Percentiles rank a stretch among this genome's conserved stretches.
These are phyloP conservation scores for Fusarium sp. DNA, from an alignment of 2,329 filamentous ascomycete genomes.

Conservation along the genomic window DNA sequence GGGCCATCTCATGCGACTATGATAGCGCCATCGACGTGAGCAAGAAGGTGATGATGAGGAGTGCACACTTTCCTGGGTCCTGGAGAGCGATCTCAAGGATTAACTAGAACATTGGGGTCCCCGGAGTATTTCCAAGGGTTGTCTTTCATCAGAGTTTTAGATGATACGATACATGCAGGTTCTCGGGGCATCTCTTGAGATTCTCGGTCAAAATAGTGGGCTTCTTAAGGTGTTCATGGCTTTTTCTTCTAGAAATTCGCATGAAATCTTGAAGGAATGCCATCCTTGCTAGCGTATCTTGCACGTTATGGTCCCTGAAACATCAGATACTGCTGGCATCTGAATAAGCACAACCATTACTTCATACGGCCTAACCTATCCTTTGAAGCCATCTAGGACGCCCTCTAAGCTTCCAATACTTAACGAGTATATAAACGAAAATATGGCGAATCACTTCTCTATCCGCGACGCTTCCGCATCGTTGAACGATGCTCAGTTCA, in stretches of 20 bases:
- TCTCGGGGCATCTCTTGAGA: not conserved
- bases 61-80: not conserved
- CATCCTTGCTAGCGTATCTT: slow-evolving; percentile 42
- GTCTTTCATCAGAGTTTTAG: not conserved
- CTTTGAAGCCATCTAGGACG: not conserved
- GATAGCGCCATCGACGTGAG: not conserved
- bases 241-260: slow-evolving; percentile 24
- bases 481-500: slow-evolving; percentile 47
- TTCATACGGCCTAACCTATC: not conserved
- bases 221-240: not conserved
- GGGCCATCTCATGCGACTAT: not conserved
- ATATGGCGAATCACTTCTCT: slow-evolving; percentile 39
- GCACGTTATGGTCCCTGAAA: slow-evolving; percentile 14
- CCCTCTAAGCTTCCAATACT: not conserved
- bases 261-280: slow-evolving; percentile 26
- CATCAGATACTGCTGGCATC: slow-evolving; percentile 7
- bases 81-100: not conserved
- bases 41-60: not conserved
- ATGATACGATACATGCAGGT: not conserved
- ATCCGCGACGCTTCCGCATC: slow-evolving; percentile 42
- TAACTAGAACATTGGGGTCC: not conserved
- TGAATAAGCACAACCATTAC: slow-evolving; percentile 19
- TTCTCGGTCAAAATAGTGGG: slow-evolving; percentile 13
- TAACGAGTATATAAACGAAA: not conserved
- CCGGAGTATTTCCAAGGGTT: slow-evolving; percentile 1